Conservation (phyloP, 2,329 filamentous ascomycete species). For the Stylonectria norvegica region DNA sequence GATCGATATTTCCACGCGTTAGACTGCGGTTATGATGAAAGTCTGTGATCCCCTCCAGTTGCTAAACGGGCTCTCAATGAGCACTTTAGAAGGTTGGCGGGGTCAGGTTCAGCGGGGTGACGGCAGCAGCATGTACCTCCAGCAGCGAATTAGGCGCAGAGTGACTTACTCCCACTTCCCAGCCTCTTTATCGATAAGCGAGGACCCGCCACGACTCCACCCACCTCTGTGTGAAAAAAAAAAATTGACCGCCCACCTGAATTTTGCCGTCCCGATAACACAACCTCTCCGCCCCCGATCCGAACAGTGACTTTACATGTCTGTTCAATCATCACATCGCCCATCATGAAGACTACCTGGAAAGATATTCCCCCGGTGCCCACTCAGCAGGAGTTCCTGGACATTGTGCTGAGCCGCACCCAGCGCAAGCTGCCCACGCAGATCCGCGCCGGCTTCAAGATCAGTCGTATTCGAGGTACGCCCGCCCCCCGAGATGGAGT, state of each 20-base stretch:
- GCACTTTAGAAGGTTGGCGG: no score
- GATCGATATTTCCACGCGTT: no score
- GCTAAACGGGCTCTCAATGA: no score
- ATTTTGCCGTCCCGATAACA: constrained; percentile 23
- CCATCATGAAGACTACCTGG: constrained; percentile 61
- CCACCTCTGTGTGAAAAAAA: constrained; percentile 24
- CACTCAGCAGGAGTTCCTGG: constrained; percentile 91
- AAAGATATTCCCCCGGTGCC: constrained; percentile 84
- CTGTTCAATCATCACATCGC: constrained; percentile 22
- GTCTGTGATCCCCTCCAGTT: not conserved
- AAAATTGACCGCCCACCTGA: constrained; percentile 34
- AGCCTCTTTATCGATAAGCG: constrained; percentile 26
- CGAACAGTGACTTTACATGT: constrained; percentile 2
- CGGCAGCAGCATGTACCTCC: constrained; percentile 2
- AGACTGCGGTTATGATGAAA: no score
- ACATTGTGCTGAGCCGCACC: constrained; percentile 92
- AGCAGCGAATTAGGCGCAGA: not conserved
- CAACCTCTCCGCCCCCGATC: constrained; percentile 2
- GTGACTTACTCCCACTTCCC: constrained; percentile 12
- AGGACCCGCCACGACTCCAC: constrained; percentile 17
- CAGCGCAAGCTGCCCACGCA: constrained; percentile 92
- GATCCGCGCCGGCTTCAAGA: constrained; percentile 92
- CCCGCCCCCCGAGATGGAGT: constrained; percentile 1
- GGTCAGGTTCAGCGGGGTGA: constrained; percentile 7
- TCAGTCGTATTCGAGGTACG: constrained; percentile 76